Evolutionary conservation across 768 basidiomycete genomes (phyloP), one percentile per base, ranked within the genome.

Genomic region (Pisolithus microcarpus): DNA sequence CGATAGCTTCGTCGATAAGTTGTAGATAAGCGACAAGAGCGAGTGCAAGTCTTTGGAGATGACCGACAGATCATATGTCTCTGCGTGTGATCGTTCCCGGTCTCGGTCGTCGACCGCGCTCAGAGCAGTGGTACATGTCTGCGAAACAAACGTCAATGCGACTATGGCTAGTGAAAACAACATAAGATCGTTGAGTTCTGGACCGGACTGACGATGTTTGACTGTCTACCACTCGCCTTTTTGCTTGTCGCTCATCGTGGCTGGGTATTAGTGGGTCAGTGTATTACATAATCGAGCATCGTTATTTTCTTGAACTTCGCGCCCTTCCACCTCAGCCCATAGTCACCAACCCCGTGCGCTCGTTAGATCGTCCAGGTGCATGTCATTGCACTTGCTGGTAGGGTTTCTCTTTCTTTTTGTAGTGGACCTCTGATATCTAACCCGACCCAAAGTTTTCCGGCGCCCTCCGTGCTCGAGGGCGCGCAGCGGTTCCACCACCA

Each of bases 1-100:
- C 4, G 85, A 72, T 23, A 85, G 63, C 59, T 83, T 86, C 18
- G 84, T 86, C 5, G 76, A 68, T 28, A 75, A 66, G 19, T 70
- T 64, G 62, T 83, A 71, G n/a, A 86, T 59, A 54, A 85, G 72
- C 5, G 78, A 69, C 42, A 86, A 71, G 34, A 87, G 66, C 2
- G 80, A 75, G 19, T 80, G 51, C 16, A 83, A 65, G 60, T 88
- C 86, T 31, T 72, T 72, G 55, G 71, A 75, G 43, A 87, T 56
- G 50, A 75, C 61, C 5, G 64, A 23, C 31, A 77, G 64, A 24
- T 66, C 56, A 40, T 68, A 61, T 9, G 56, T 49, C 38, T 49
- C 24, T 5, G 46, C 38, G 44, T 30, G 45, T 16, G 3, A 26
- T 6, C 26, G 40, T 43, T 43, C 38, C 10, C 34, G 11, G 34